Evolutionary conservation across 208 protist species (phyloP).

Genomic region (Leishmania martiniquensis): DNA sequence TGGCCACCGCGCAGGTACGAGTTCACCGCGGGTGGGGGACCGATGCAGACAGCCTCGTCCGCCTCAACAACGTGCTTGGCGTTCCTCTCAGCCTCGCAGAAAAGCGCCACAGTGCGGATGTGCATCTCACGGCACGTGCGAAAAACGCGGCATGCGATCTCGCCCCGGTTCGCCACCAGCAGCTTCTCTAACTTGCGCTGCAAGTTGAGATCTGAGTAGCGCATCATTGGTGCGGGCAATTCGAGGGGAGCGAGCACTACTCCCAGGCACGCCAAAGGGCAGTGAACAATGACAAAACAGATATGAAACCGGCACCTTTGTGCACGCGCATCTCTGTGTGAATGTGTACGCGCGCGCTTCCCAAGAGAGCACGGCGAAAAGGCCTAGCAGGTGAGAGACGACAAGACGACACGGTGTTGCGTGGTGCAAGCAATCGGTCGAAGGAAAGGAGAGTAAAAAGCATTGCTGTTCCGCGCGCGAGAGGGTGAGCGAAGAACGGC

Average conservation of each 20-base stretch:
- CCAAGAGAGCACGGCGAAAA: neutral
- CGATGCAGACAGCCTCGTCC: slow-evolving; percentile 84
- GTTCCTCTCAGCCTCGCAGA: slow-evolving; percentile 91
- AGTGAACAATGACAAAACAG: neutral
- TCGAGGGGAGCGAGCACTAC: neutral
- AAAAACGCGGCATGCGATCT: slow-evolving; percentile 98
- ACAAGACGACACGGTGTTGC: slow-evolving; percentile 4
- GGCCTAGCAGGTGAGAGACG: neutral
- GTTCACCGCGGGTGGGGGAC: slow-evolving; percentile 52
- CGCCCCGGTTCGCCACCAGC: slow-evolving; percentile 97
- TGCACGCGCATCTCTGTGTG: too few species aligned
- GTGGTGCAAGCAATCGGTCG: neutral
- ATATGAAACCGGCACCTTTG: neutral
- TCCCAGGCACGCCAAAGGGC: neutral
- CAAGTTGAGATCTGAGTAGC: slow-evolving; percentile 12
- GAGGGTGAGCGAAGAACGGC: neutral
- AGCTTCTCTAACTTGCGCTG: slow-evolving; percentile 90
- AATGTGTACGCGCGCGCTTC: neutral
- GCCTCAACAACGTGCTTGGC: slow-evolving; percentile 92
- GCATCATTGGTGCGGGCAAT: slow-evolving; percentile 21
- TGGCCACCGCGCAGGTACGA: slow-evolving; percentile 92
- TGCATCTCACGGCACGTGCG: slow-evolving; percentile 91
- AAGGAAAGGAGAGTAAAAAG: neutral
- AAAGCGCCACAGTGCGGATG: slow-evolving; percentile 97
- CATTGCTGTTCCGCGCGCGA: neutral